Percentiles rank a stretch among this genome's conserved stretches.
Evolutionary conservation across 805 yeast species (phyloP).

Genomic region (Torulaspora quercuum): DNA sequence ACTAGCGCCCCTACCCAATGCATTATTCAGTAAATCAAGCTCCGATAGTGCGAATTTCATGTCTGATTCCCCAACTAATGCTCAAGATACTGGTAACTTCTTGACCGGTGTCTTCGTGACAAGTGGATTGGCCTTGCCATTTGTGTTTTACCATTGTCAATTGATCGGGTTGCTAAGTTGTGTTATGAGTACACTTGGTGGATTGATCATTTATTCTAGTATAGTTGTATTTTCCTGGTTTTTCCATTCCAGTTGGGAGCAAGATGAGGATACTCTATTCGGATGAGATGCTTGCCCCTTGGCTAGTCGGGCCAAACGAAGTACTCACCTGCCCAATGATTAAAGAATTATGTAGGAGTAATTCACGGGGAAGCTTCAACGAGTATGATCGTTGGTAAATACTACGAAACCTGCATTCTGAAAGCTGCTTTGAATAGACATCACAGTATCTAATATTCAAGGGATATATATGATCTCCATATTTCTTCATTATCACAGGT

Average conservation of each 20-base stretch:
- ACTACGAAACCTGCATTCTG: too few species aligned
- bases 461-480: too few species aligned
- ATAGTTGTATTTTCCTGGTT: slow-evolving; percentile 78
- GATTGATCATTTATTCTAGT: slow-evolving; percentile 76
- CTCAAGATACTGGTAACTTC: slow-evolving; percentile 78
- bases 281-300: slow-evolving; percentile 16
- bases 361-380: too few species aligned
- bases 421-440: too few species aligned
- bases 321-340: not conserved
- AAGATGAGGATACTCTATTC: slow-evolving; percentile 42
- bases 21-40: slow-evolving; percentile 48
- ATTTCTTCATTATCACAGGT: too few species aligned
- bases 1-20: slow-evolving; percentile 69
- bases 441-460: too few species aligned
- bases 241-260: slow-evolving; percentile 46
- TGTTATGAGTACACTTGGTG: slow-evolving; percentile 77
- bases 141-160: slow-evolving; percentile 70
- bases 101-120: slow-evolving; percentile 71
- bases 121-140: slow-evolving; percentile 72
- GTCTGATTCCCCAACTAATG: slow-evolving; percentile 47
- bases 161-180: slow-evolving; percentile 69
- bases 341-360: too few species aligned
- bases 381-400: too few species aligned
- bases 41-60: slow-evolving; percentile 55
- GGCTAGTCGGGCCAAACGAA: not conserved